Base-by-base conservation (phyloP, 345 rosid genomes). In the Dipteronia sinensis region DNA sequence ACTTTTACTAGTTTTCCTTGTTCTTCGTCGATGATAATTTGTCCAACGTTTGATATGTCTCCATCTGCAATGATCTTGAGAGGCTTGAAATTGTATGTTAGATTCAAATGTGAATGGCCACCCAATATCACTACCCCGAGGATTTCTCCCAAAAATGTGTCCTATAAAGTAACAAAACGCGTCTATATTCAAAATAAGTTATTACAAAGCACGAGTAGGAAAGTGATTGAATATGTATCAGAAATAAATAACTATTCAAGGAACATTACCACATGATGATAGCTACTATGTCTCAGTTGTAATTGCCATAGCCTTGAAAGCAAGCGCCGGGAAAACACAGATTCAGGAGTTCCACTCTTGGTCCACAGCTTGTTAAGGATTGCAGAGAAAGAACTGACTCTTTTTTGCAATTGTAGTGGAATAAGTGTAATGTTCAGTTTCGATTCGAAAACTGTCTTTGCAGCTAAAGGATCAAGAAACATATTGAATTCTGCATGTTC, bases 381-480 rank as follows among this genome's bases (percentile, higher is more conserved):
- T 58, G 76, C 38, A 1, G 80, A 49, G 53, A 90, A 89, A 9
- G 92, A 86, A 29, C 82, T 78, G 46, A 91, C 82, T 69, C 78
- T 80, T 7, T 87, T 86, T 79, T 92, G 98, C 42, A 82, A 66
- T 25, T 80, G 73, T 3, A 93, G 91, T 9, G 99, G 99, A 69
- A 92, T 79, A 72, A 95, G 91, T 19, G 89, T 93, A 79, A 93
- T 83, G 70, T 88, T 70, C 23, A 95, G 76, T 25, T 80, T 77
- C 1, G 99, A 95, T 42, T 88, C 81, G 4, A 95, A 81, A 55
- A 92, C 98, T 6, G 84, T 82, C 78, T 92, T 92, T 42, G 96
- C 96, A 27, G 98, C 96, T 58, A 86, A 82, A 10, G 99, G 97
- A 76, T 95, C 99, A 5, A 95, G 96, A 87, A 87, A 92, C 88